Conservation (phyloP, 139 green algal species). For the Trebouxia sp. region DNA sequence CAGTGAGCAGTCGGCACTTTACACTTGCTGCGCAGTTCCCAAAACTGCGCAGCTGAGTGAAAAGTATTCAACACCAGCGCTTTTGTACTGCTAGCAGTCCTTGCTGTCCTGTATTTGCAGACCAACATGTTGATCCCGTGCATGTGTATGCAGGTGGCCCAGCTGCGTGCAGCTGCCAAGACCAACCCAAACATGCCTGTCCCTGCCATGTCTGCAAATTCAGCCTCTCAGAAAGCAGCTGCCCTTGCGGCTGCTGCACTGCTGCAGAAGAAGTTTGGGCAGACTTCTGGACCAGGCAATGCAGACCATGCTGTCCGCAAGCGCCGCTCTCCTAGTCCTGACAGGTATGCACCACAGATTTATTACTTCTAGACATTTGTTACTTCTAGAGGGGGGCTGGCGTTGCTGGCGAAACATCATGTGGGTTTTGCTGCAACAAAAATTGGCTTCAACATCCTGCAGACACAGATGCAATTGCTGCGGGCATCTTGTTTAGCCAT, state of each 20-base stretch:
- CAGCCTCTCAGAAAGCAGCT: conserved; percentile 47
- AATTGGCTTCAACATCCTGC: no score
- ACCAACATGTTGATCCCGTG: neutral
- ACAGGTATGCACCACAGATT: neutral
- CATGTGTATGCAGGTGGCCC: conserved; percentile 2
- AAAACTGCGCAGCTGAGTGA: neutral
- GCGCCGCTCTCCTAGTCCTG: neutral
- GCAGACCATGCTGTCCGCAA: conserved; percentile 22
- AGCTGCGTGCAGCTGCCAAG: conserved; percentile 9
- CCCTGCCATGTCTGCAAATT: conserved; percentile 35
- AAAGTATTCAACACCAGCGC: neutral
- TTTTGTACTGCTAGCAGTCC: neutral
- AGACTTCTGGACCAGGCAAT: neutral
- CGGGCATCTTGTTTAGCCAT: no score
- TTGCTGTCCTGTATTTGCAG: neutral
- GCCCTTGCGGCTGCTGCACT: conserved; percentile 53
- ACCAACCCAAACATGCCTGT: neutral
- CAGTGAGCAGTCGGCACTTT: neutral
- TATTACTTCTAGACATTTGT: neutral
- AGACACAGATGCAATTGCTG: no score
- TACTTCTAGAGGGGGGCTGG: no score
- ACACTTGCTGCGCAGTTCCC: neutral
- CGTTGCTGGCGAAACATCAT: no score
- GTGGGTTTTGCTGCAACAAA: no score
- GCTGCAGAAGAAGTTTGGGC: conserved; percentile 51